Evolutionary conservation across 768 basidiomycete species (phyloP), one percentile per base, ranked within the genome.

Genomic region (Kwoniella dejecticola): DNA sequence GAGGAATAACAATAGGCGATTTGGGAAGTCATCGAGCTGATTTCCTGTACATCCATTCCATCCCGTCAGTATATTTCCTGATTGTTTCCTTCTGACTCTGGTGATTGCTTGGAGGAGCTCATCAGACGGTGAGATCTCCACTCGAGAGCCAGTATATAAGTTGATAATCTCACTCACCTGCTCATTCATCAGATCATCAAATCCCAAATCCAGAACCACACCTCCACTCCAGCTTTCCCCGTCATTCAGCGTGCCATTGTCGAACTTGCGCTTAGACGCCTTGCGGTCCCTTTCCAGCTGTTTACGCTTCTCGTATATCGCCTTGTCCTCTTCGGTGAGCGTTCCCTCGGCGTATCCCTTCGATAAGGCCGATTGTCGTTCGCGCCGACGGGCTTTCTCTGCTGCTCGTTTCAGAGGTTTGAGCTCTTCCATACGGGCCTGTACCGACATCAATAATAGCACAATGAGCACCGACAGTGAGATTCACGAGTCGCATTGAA

Each of bases 171-270:
- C 17, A 54, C 87, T 67, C 78, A 94, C 93, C 82, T 93, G 91
- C 64, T 95, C 91, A 59, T 82, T 86, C 95, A 98, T 97, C 80
- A 87, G 82, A 44, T 93, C 85, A 76, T 98, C 94, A 77, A 96
- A 97, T 8, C 87, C 91, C 17, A 97, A 82, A 80, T 99, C 96
- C 19, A 98, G 45, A 4, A 80, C 63, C 10, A 79, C 62, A 10
- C 72, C 75, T 13, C 75, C 79, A 44, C 64, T 64, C 70, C 74
- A 80, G n/a, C 60, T 63, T n/a, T 63, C 50, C 19, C 47, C 56
- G 12, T 57, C 62, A 31, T 91, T 85, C 2, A 92, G 83, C 60
- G 49, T 30, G 11, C 50, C 48, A 48, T 44, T 10, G 2, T 88
- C 90, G 5, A 84, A 83, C 66, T 85, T 87, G 24, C 67, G 60